Percentiles rank a stretch among this genome's conserved stretches.
phyloP scores from a whole-genome alignment of 176 grass and related monocot species.

The Carex scoparia region DNA sequence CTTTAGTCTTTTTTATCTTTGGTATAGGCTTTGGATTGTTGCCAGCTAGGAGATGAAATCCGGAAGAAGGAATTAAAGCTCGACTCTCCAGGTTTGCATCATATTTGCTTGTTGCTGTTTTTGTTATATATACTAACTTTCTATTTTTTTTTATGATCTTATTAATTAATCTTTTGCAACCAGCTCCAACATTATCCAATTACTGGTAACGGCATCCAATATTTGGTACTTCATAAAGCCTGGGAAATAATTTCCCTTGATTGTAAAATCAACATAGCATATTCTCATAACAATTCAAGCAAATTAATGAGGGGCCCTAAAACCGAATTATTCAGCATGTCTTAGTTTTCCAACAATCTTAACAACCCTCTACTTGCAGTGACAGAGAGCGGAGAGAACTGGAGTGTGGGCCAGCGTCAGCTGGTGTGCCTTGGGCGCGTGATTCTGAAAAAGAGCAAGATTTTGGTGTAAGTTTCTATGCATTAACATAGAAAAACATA shows the following conservation, averaged over 20 bases:
- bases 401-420: too few relatives aligned
- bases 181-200: not conserved
- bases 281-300: not conserved
- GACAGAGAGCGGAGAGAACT: too few relatives aligned
- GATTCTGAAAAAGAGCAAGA: too few relatives aligned
- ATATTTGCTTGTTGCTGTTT: not conserved
- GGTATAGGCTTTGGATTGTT: slow-evolving; percentile 48
- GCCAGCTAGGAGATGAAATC: slow-evolving; percentile 67
- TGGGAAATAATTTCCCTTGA: not conserved
- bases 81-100: too few relatives aligned
- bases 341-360: too few relatives aligned
- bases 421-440: too few relatives aligned
- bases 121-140: not conserved
- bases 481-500: too few relatives aligned
- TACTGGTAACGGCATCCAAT: not conserved
- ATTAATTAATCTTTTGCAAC: not conserved
- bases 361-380: too few relatives aligned
- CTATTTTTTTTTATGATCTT: not conserved
- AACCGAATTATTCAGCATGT: too few relatives aligned
- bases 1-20: not conserved
- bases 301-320: not conserved
- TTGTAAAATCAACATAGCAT: not conserved
- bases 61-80: slow-evolving; percentile 31
- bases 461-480: too few relatives aligned
- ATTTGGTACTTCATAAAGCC: not conserved